Evolutionary conservation across 2,329 filamentous ascomycete species (phyloP).

Genomic region (Bisporella sp.): DNA sequence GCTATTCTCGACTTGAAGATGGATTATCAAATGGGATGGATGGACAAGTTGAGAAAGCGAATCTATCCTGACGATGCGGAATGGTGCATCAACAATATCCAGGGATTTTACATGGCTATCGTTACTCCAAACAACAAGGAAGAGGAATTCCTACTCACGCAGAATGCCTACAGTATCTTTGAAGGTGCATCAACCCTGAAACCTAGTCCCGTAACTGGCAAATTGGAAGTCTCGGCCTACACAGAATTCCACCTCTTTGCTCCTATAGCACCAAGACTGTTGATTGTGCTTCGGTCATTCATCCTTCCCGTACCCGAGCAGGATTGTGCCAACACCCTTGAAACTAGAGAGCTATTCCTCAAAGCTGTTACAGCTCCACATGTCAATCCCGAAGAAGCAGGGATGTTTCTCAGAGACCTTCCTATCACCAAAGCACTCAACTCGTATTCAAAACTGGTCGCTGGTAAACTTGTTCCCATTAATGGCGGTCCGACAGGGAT

Average conservation of each 20-base stretch:
- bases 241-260: conserved; percentile 8
- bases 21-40: conserved; percentile 21
- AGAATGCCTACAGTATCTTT: conserved; percentile 25
- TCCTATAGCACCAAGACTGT: conserved; percentile 17
- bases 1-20: conserved; percentile 25
- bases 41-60: conserved; percentile 13
- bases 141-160: conserved; percentile 28
- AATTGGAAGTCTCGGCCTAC: conserved; percentile 3
- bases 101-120: conserved; percentile 23
- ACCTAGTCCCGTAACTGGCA: background rate
- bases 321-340: conserved; percentile 6
- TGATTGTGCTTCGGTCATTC: conserved; percentile 18
- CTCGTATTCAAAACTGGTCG: conserved; percentile 8
- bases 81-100: conserved; percentile 22
- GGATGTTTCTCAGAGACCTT: conserved; percentile 7
- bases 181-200: conserved; percentile 18
- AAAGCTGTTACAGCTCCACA: background rate
- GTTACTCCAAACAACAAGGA: conserved; percentile 17
- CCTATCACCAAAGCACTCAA: conserved; percentile 12
- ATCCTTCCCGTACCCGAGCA: conserved; percentile 16
- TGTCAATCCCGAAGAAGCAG: conserved; percentile 2
- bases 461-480: conserved; percentile 5
- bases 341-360: background rate
- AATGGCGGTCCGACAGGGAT: background rate
- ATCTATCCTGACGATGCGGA: conserved; percentile 25